Evolutionary conservation across 495 filamentous ascomycete genomes (phyloP), one percentile per base, ranked within the genome.

Genomic region (Parathielavia appendiculata): DNA sequence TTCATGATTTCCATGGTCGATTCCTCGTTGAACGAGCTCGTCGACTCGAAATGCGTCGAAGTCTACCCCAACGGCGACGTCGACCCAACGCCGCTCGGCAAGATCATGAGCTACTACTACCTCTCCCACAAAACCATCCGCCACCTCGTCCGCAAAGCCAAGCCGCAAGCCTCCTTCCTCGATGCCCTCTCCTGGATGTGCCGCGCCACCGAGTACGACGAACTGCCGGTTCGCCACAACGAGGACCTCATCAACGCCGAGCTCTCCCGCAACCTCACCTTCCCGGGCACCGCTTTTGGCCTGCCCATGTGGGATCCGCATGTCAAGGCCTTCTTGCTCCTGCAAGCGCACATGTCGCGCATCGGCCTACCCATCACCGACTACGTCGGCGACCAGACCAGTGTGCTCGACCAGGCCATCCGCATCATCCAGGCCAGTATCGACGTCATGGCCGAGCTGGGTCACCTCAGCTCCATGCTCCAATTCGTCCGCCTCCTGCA

Each of bases 41-140:
- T 82, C 0, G 80, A 89, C 54, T 97, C 92, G 4, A 84, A 84
- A 17, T 99, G 93, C 75, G 81, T 96, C 20, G 76, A 82, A 17
- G 73, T 92, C 3, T 85, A 87, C 61, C 84, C 87, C n/a, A 96
- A 91, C 63, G 91, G 91, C 23, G 88, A 97, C 60, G 82, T 99
- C 30, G 86, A 95, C 57, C 78, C 91, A 0, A 97, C 93, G 0
- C 83, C 93, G 0, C 77, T 97, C 40, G 93, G 93, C 61, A 97
- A 96, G 75, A 97, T 97, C 67, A 96, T 96, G 88, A 91, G 87
- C 73, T 99, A 99, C 76, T 99, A 99, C 78, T 99, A 99, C 68
- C 84, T 99, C 30, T 92, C 91, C 0, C 93, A 99, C 73, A 90
- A 90, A 70, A 97, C 95, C 8, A 91, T 99, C 63, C 87, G 93